These are phyloP conservation scores for Inga leiocalycina DNA, from an alignment of 306 rosid genomes.

Conservation along the genomic window DNA sequence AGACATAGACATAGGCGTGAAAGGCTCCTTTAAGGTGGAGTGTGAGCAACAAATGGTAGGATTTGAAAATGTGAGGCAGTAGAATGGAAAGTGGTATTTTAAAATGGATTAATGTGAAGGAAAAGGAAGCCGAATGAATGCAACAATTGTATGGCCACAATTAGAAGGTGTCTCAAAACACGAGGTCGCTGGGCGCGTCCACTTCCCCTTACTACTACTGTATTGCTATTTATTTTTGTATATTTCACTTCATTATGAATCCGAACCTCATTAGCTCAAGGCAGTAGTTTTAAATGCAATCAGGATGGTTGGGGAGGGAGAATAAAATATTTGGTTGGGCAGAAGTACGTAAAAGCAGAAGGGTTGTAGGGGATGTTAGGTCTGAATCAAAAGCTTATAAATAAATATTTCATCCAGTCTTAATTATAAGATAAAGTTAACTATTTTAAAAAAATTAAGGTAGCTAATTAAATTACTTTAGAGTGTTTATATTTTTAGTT, in stretches of 20 bases:
- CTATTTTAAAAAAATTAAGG: no score
- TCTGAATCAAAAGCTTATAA: not conserved
- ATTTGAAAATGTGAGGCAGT: not conserved
- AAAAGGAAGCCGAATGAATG: not conserved
- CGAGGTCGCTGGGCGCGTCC: not conserved
- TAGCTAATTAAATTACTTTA: no score
- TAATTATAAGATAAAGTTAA: no score
- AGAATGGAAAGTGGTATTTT: not conserved
- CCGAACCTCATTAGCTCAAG: not conserved
- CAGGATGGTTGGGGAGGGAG: not conserved
- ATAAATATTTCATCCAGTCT: not conserved
- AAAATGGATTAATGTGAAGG: not conserved
- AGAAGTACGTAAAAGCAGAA: not conserved
- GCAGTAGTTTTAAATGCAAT: no score
- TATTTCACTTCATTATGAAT: not conserved
- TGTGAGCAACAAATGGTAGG: not conserved
- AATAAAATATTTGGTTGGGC: not conserved
- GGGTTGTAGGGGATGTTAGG: not conserved
- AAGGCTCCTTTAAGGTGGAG: not conserved
- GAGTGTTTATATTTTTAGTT: no score
- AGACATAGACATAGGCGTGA: conserved; percentile 29
- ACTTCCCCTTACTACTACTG: not conserved
- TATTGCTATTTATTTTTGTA: not conserved
- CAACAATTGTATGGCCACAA: no score
- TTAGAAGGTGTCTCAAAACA: not conserved